Percentiles rank a stretch among this genome's conserved stretches.
These are phyloP conservation scores for Amesomyces nigricolor DNA, from an alignment of 2,329 filamentous ascomycete genomes.

Conservation along the genomic window DNA sequence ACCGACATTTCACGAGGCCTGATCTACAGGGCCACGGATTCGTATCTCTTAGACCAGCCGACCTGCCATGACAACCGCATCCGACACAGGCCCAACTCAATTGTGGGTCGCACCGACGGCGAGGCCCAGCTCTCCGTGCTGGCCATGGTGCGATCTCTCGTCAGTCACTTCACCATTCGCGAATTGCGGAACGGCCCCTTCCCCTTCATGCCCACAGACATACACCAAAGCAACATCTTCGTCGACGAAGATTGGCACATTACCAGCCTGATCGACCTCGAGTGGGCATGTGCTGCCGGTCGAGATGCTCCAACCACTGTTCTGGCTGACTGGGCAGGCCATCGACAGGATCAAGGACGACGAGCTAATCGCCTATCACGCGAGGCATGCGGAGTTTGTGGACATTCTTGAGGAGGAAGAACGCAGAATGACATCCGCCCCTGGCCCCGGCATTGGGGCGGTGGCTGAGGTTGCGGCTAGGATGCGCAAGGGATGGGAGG, in stretches of 20 bases:
- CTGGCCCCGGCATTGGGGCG: background rate
- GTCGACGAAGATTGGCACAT: slow-evolving; percentile 35
- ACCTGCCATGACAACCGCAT: slow-evolving; percentile 9
- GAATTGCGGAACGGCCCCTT: background rate
- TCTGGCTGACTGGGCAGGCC: slow-evolving; percentile 29
- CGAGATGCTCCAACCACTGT: slow-evolving; percentile 30
- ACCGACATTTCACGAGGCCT: slow-evolving; percentile 4
- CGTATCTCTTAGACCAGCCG: slow-evolving; percentile 1
- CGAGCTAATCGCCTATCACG: slow-evolving; percentile 7
- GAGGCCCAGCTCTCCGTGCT: background rate
- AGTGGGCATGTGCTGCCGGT: slow-evolving; percentile 33
- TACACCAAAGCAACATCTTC: slow-evolving; percentile 34
- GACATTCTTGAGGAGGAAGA: slow-evolving; percentile 9
- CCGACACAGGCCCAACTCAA: slow-evolving; percentile 10
- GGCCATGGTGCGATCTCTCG: slow-evolving; percentile 4
- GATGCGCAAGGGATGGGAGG: background rate
- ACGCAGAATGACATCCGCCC: background rate
- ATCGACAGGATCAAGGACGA: slow-evolving; percentile 21
- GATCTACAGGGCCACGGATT: background rate
- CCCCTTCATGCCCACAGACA: slow-evolving; percentile 28
- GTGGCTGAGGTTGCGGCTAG: background rate
- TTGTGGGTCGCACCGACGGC: slow-evolving; percentile 2
- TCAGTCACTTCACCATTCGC: background rate
- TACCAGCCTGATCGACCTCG: slow-evolving; percentile 31
- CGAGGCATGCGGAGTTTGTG: slow-evolving; percentile 10